Base-by-base conservation (phyloP, 2,329 filamentous ascomycete species). In the Verticillium isaacii region DNA sequence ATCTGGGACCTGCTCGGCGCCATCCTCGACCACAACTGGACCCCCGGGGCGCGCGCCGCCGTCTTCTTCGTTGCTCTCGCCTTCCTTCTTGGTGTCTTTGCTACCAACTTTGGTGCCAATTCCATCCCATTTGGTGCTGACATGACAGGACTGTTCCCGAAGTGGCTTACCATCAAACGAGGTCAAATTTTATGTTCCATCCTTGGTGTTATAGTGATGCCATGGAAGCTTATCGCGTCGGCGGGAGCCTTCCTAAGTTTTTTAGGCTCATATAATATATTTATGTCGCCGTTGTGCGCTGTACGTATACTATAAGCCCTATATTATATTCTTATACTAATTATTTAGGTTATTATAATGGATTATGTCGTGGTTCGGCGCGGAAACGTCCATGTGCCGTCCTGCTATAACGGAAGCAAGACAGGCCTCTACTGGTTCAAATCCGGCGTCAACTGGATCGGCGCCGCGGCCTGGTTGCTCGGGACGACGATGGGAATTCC, bases 21-120 rank as follows among this genome's bases (percentile, higher is more conserved):
- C 11, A 75, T 77, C 15, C 65, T 77, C 7, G 74, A 77, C 41
- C 71, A 73, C 60, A 67, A 74, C 29, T 74, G 72, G 66, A 71
- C 64, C 3, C 66, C 72, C 1, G 69, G 65, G 2, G 67, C 68
- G 2, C 66, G 74, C 3, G 68, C 71, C 0, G 74, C 70, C 1
- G 69, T 77, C 36, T 75, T 75, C 59, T 72, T 77, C 19, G 72
- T 59, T 1, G 61, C 68, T 1, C 57, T 70, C 7, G 63, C 65
- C 25, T 71, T 69, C 58, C 57, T 68, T 5, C 12, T 70, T 2
- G 66, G 64, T 17, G 63, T 66, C 54, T 61, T 71, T 50, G 69
- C 65, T 7, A 66, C 68, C 12, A 71, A 71, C 60, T 65, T 70
- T 32, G 69, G 63, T 2, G 67, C 68, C 36, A 75, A 75, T 61